Percentiles rank a stretch among this genome's conserved stretches.
Conservation (phyloP, 495 filamentous ascomycete genomes). For the Friedmanniomyces endolithicus region DNA sequence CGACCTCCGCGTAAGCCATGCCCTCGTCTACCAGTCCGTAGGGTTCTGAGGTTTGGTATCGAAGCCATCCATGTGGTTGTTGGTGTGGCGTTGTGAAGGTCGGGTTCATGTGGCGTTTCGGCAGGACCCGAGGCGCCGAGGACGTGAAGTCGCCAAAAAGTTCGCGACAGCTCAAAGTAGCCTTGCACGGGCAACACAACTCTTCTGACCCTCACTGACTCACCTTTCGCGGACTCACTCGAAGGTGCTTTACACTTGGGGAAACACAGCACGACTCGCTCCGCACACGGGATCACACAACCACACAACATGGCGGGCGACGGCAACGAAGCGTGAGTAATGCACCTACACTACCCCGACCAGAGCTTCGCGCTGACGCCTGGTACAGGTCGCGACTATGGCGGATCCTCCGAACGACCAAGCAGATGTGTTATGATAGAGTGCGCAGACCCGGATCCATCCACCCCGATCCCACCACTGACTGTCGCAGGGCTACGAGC, state of each 20-base stretch:
- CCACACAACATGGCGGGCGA: neutral
- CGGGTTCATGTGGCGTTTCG: neutral
- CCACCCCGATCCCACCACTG: conserved; percentile 12
- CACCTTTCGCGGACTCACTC: too few relatives aligned
- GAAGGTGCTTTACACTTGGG: neutral
- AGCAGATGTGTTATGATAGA: conserved; percentile 30
- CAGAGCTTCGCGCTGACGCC: neutral
- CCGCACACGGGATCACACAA: too few relatives aligned
- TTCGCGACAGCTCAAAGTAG: too few relatives aligned
- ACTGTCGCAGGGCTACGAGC: conserved; percentile 67
- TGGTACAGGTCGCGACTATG: conserved; percentile 14
- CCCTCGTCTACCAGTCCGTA: conserved; percentile 9
- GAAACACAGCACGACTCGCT: too few relatives aligned
- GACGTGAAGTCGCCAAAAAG: too few relatives aligned
- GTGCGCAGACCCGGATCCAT: conserved; percentile 12
- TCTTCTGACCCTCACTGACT: too few relatives aligned
- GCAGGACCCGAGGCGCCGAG: neutral
- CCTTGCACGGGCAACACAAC: too few relatives aligned
- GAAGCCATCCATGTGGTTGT: conserved; percentile 7
- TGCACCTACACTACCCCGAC: neutral
- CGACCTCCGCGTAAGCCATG: conserved; percentile 7
- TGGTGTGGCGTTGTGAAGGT: neutral
- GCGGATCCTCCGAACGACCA: conserved; percentile 27
- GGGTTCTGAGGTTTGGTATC: conserved; percentile 18
- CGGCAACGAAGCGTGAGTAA: neutral